Conservation (phyloP, 2,329 filamentous ascomycete genomes). For the Epichloe gansuensis region DNA sequence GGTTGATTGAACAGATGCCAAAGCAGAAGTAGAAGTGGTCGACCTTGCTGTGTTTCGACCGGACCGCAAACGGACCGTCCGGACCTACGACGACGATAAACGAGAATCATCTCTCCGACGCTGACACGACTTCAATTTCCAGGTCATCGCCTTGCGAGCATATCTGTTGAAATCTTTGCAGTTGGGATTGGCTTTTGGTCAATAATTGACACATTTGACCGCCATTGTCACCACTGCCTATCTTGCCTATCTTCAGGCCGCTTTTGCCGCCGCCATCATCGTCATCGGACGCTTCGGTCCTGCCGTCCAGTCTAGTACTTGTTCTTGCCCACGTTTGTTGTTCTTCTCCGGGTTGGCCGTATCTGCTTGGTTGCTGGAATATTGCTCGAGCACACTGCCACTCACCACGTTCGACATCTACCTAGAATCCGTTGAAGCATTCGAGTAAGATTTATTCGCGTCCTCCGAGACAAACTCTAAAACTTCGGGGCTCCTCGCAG, state of each 20-base stretch:
- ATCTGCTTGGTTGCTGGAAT: conserved; percentile 26
- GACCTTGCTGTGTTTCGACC: background rate
- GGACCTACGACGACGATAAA: background rate
- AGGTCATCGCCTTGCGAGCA: background rate
- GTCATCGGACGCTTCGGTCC: conserved; percentile 2
- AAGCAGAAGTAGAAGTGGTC: background rate
- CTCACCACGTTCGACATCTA: background rate
- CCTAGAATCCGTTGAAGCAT: background rate
- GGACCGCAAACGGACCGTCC: background rate
- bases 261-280: background rate
- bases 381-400: conserved; percentile 20
- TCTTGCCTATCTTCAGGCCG: background rate
- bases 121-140: background rate
- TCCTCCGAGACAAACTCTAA: background rate
- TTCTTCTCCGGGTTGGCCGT: background rate
- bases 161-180: background rate
- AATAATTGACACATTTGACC: background rate
- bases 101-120: background rate
- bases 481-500: background rate
- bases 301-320: background rate
- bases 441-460: background rate
- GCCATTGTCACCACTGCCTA: background rate
- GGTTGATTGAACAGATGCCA: background rate
- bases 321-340: conserved; percentile 1
- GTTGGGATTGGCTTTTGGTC: background rate